Conservation (phyloP, 2,329 filamentous ascomycete genomes). For the Massarina eburnea region DNA sequence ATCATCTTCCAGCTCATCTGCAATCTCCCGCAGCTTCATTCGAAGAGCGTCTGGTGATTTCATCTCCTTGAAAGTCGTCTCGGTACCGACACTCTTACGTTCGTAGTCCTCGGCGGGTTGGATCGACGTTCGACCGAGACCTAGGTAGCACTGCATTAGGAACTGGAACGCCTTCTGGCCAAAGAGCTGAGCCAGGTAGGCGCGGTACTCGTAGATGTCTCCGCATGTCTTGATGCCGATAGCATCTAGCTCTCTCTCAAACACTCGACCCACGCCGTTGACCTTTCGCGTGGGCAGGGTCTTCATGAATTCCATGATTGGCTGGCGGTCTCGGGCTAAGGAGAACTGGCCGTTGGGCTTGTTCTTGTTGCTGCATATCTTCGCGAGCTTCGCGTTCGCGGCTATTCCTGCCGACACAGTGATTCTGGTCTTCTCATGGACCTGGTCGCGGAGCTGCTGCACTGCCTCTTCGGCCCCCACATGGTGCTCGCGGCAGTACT, state of each 20-base stretch:
- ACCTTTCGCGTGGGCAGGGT: constrained; percentile 84
- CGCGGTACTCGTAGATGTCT: constrained; percentile 77
- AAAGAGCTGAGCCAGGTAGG: constrained; percentile 75
- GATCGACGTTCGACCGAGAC: constrained; percentile 80
- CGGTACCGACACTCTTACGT: constrained; percentile 90
- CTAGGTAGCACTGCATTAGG: constrained; percentile 79
- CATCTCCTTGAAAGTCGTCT: constrained; percentile 86
- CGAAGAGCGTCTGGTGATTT: constrained; percentile 67
- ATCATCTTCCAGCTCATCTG: constrained; percentile 85
- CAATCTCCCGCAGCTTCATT: constrained; percentile 76
- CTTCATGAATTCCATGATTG: constrained; percentile 84
- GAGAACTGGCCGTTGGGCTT: constrained; percentile 93
- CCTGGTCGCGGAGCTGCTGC: constrained; percentile 73
- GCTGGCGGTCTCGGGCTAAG: constrained; percentile 68
- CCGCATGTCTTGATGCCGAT: constrained; percentile 87
- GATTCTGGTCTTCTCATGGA: constrained; percentile 74
- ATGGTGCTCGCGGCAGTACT: constrained; percentile 70
- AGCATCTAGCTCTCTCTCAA: constrained; percentile 86
- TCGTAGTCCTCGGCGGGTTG: constrained; percentile 88
- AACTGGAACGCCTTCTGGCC: constrained; percentile 92
- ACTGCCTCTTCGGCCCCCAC: constrained; percentile 74
- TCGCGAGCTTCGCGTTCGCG: constrained; percentile 88
- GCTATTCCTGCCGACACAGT: constrained; percentile 95
- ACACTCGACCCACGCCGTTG: constrained; percentile 90
- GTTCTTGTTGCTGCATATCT: constrained; percentile 93